Base-by-base conservation (phyloP, 2,329 filamentous ascomycete species). In the Zasmidium angulare region DNA sequence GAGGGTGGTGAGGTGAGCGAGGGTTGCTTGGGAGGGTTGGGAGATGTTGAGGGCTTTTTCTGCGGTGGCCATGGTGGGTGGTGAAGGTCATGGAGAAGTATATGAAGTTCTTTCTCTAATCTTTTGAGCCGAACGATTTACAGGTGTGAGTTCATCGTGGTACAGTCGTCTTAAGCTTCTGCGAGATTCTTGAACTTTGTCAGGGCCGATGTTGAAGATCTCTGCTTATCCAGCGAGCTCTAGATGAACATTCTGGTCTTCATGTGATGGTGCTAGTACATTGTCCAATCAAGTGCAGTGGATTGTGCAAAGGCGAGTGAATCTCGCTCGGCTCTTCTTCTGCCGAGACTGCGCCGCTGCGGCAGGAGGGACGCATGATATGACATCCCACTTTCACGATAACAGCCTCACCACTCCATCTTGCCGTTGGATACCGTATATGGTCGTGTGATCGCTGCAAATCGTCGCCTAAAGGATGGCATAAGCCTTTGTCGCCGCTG, bases 1-100 rank as follows among this genome's bases (percentile, higher is more conserved):
- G 50, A 93, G 76, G 52, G 83, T 67, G 69, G 77, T 59, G 70
- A 81, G 70, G n/a, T 62, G 63, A 14, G 52, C 12, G 9, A 65
- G 59, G 2, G 56, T 23, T 6, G 40, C 1, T 10, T 53, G 51
- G 17, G 48, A 40, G n/a, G 48, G 20, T 19, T 23, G 20, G 19
- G 54, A 46, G n/a, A 63, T 55, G 46, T 50, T 19, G 53, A 62
- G 48, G 53, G 19, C 29, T 50, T 58, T 19, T 46, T 52, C 22
- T 20, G 60, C 14, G 29, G 6, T 50, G 54, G 51, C 47, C 47
- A 31, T 40, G 26, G 26, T 29, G 17, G 26, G 29, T 24, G 11
- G 20, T 43, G 36, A 14, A 7, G 36, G 11, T 43, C 7, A 17
- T 43, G 36, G 36, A 17, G 36, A 43, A 17, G 14, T 29, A 29